These are phyloP conservation scores for Marasmius tenuissimus DNA, from an alignment of 1,284 basidiomycete species.

Conservation along the genomic window DNA sequence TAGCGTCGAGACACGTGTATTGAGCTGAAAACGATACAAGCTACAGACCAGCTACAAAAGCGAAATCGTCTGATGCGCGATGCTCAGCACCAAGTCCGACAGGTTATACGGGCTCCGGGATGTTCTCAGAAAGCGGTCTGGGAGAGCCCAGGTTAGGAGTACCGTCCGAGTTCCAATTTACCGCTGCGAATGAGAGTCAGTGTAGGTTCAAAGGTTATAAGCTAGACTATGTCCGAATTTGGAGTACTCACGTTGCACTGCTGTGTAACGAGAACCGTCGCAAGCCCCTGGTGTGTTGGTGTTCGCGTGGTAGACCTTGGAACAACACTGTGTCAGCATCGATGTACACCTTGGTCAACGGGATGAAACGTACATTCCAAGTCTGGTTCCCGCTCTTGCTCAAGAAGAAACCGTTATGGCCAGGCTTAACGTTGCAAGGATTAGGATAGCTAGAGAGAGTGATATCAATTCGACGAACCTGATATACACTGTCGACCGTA, in stretches of 20 bases:
- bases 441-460: neutral
- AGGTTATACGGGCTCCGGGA: neutral
- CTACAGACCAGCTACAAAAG: no score
- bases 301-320: no score
- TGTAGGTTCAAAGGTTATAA: no score
- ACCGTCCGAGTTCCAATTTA: conserved; percentile 5
- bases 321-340: no score
- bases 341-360: no score
- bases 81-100: no score
- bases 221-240: neutral
- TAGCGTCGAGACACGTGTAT: no score
- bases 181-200: neutral
- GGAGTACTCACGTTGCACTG: neutral
- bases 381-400: conserved; percentile 31
- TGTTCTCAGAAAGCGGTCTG: neutral
- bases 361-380: conserved; percentile 24
- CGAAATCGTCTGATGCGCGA: no score
- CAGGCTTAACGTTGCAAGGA: conserved; percentile 22
- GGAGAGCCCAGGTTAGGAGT: conserved; percentile 3
- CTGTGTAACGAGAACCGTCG: no score
- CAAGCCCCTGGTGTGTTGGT: no score
- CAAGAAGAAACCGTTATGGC: conserved; percentile 34
- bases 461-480: neutral
- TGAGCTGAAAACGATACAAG: no score
- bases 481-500: neutral